phyloP scores from a whole-genome alignment of 106 monocot species.

The Dactylorhiza incarnata region DNA sequence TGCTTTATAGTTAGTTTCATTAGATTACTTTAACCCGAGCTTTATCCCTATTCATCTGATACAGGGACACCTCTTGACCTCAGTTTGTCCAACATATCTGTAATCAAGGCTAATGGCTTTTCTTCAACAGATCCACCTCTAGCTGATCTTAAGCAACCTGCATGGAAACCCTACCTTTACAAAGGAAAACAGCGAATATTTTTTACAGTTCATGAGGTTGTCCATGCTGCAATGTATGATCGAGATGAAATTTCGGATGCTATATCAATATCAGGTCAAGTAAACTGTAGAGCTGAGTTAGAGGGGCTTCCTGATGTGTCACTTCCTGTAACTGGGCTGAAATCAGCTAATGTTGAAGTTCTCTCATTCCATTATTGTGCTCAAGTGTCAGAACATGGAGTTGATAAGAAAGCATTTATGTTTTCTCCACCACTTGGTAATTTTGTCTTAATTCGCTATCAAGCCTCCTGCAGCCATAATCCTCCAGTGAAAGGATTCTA shows the following conservation, averaged over 20 bases:
- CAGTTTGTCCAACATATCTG: constrained; percentile 56
- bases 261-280: constrained; percentile 80
- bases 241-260: constrained; percentile 85
- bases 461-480: constrained; percentile 38
- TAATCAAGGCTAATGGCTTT: constrained; percentile 69
- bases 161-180: constrained; percentile 92
- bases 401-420: constrained; percentile 68
- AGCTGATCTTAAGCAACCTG: constrained; percentile 75
- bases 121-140: constrained; percentile 61
- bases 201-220: constrained; percentile 67
- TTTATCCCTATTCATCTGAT: constrained; percentile 2
- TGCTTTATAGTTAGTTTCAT: constrained; percentile 6
- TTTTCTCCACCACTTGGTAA: constrained; percentile 89
- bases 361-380: constrained; percentile 87
- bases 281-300: constrained; percentile 89
- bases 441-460: constrained; percentile 81
- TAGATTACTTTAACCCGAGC: neutral
- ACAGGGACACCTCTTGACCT: constrained; percentile 90
- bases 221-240: constrained; percentile 86
- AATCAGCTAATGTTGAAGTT: constrained; percentile 43
- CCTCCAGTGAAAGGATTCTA: constrained; percentile 96
- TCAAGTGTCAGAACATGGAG: constrained; percentile 78
- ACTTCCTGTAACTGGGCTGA: constrained; percentile 48
- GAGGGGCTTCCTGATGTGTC: constrained; percentile 96
- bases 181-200: constrained; percentile 81